Percentiles rank a stretch among this genome's conserved stretches.
Evolutionary conservation across 345 rosid species (phyloP).

Genomic region (Heritiera littoralis): DNA sequence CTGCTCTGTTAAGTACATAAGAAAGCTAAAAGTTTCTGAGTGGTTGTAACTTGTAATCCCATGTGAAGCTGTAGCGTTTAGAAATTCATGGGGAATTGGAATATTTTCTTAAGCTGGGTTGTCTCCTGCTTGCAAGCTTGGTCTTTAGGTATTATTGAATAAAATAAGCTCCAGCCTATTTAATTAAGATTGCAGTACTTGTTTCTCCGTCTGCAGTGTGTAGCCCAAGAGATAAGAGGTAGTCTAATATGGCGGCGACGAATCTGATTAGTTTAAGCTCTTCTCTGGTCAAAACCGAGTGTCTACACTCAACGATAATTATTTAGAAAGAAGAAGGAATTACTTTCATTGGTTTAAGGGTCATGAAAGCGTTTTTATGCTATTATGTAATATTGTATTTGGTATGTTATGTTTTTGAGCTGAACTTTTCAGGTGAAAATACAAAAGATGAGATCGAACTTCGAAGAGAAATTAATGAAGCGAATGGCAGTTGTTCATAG

Average conservation of each 20-base stretch:
- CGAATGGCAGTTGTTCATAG: constrained; percentile 71
- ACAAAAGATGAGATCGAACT: constrained; percentile 82
- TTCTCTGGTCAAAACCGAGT: not conserved
- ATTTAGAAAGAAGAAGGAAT: not conserved
- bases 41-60: constrained; percentile 39
- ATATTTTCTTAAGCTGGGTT: constrained; percentile 28
- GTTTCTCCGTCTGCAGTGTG: not conserved
- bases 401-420: not conserved
- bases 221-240: not conserved
- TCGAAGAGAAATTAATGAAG: constrained; percentile 89
- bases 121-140: constrained; percentile 36
- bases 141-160: constrained; percentile 22
- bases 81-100: constrained; percentile 35
- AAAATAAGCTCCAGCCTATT: constrained; percentile 24
- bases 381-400: not conserved
- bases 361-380: not conserved
- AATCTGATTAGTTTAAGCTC: not conserved
- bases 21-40: constrained; percentile 38
- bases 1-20: constrained; percentile 17
- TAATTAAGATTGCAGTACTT: not conserved
- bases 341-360: not conserved
- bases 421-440: constrained; percentile 66
- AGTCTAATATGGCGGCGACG: not conserved
- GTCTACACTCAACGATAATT: not conserved
- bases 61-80: constrained; percentile 40